Evolutionary conservation across 106 monocot species (phyloP).

Genomic region (Ottelia alismoides): DNA sequence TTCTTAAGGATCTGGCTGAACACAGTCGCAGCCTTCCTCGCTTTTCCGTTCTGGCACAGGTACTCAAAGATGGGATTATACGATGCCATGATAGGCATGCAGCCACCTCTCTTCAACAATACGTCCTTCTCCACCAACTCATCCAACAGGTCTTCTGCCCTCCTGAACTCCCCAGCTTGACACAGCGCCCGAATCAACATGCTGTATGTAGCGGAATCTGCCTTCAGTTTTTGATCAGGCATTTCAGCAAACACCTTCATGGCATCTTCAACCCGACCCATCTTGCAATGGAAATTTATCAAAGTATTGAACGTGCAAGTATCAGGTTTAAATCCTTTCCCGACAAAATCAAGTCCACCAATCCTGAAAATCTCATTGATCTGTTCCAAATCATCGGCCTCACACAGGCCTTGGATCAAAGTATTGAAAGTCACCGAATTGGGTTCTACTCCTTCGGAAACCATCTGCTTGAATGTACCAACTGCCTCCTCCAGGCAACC

Average conservation of each 20-base stretch:
- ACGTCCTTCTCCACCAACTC: conserved; percentile 60
- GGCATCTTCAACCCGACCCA: conserved; percentile 40
- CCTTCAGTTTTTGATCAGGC: conserved; percentile 38
- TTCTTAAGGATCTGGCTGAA: conserved; percentile 43
- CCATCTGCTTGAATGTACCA: conserved; percentile 46
- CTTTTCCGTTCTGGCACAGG: conserved; percentile 51
- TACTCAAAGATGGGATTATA: conserved; percentile 70
- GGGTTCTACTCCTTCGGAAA: conserved; percentile 27
- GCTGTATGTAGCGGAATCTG: conserved; percentile 80
- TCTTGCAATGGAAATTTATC: conserved; percentile 38
- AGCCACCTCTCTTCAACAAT: conserved; percentile 32
- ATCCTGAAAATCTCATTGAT: conserved; percentile 49
- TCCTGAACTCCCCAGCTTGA: conserved; percentile 21
- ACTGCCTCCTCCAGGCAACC: conserved; percentile 34
- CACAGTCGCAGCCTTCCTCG: conserved; percentile 53
- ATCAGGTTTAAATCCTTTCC: conserved; percentile 45
- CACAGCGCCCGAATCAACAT: conserved; percentile 53
- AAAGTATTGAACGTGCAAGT: conserved; percentile 87
- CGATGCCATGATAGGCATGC: conserved; percentile 53
- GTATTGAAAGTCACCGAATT: conserved; percentile 78
- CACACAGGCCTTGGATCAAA: conserved; percentile 66
- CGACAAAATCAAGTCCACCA: neutral
- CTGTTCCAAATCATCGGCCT: conserved; percentile 53
- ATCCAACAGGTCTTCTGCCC: conserved; percentile 61
- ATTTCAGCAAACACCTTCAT: conserved; percentile 56